Base-by-base conservation (phyloP, 352 stramenopile genomes). In the Pythium plurisporium region DNA sequence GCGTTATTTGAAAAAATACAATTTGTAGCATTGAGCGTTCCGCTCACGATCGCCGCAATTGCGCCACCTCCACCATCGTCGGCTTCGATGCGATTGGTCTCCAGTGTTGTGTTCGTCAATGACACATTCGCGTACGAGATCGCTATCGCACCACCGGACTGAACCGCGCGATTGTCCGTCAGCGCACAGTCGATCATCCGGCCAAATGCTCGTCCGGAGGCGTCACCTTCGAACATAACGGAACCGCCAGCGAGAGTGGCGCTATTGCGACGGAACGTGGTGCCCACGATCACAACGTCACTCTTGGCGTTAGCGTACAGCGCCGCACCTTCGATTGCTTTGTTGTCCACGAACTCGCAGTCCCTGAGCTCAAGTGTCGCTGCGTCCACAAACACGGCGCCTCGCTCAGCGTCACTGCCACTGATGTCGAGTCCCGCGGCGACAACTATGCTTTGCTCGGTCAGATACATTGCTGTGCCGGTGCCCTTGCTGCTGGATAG, bases 401-500 rank as follows among this genome's bases (percentile, higher is more conserved):
- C 59, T 15, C 15, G 46, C 4, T 17, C 27, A 10, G 59, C 50
- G 6, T 34, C 7, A n/a, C 59, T 51, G 4, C 40, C 25, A n/a
- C 23, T 22, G 10, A 66, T 53, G 0, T 51, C 31, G 14, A 65
- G n/a, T 2, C 50, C 44, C 15, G 37, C 11, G 10, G 61, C 23
- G 17, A 47, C 27, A 0, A 50, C 38, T 3, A 47, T 26, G 14
- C 53, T 61, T 20, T 26, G 4, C 7, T 41, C 31, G 14, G 48
- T 36, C 1, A 65, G 15, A 29, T 59, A 65, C 27, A 59, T 23
- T 3, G 34, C 59, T 11, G 59, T 61, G n/a, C 59, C 59, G 5
- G 52, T 36, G 1, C 51, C 50, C 19, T 38, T 51, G 22, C 36
- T 4, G 3, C 33, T 29, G 0, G 30, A 6, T 14, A 15, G 30